These are phyloP conservation scores for Coniophora puteana DNA, from an alignment of 1,284 basidiomycete genomes.

Conservation along the genomic window DNA sequence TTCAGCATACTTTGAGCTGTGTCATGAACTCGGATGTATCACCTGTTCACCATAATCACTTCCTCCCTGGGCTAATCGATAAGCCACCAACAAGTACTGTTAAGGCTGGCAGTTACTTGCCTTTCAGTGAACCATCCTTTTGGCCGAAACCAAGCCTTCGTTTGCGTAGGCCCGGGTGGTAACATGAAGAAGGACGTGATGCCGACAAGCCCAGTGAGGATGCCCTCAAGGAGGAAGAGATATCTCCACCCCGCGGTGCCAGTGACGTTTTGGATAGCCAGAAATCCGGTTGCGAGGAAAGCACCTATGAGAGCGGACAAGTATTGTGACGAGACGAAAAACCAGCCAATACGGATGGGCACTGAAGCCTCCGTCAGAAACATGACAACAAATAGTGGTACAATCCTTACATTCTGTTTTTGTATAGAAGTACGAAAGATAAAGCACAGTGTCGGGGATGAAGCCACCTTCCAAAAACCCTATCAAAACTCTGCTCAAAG, in stretches of 20 bases:
- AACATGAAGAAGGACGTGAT: conserved; percentile 60
- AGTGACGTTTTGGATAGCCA: conserved; percentile 54
- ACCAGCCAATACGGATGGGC: conserved; percentile 60
- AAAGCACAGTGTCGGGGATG: conserved; percentile 72
- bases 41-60: conserved; percentile 56
- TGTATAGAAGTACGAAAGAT: no score
- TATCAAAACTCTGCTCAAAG: conserved; percentile 84
- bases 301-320: conserved; percentile 48
- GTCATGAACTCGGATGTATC: no score
- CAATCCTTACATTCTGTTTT: no score
- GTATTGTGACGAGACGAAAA: conserved; percentile 60
- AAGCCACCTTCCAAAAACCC: conserved; percentile 80
- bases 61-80: no score
- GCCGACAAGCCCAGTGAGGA: conserved; percentile 51
- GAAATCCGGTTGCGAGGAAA: conserved; percentile 62
- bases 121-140: conserved; percentile 51
- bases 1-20: conserved; percentile 12
- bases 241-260: conserved; percentile 61
- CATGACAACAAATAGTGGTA: no score
- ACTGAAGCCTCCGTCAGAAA: no score
- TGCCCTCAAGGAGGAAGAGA: conserved; percentile 57
- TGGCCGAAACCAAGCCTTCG: conserved; percentile 58
- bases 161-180: conserved; percentile 68
- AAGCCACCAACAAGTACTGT: no score
- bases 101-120: conserved; percentile 52